Conservation (phyloP, 2,329 filamentous ascomycete species). For the Cladosporium oxysporum region DNA sequence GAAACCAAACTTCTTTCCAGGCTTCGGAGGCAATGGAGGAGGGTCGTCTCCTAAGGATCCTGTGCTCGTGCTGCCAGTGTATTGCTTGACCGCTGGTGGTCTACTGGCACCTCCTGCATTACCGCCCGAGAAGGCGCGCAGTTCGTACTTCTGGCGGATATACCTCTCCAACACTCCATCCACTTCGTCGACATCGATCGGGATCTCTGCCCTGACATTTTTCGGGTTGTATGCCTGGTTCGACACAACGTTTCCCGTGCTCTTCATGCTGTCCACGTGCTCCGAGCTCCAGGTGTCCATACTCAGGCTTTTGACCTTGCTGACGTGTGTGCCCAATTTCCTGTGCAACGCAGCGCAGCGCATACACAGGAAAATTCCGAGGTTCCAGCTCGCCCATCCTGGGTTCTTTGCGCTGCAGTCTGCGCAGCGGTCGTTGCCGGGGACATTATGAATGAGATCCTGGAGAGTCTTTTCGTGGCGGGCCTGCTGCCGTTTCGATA, state of each 20-base stretch:
- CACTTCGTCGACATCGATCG: slow-evolving; percentile 86
- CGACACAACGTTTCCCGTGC: slow-evolving; percentile 79
- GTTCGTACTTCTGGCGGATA: slow-evolving; percentile 91
- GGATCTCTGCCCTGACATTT: slow-evolving; percentile 78
- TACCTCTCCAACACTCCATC: slow-evolving; percentile 95
- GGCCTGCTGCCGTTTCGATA: slow-evolving; percentile 96
- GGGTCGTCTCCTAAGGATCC: slow-evolving; percentile 55
- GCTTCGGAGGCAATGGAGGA: slow-evolving; percentile 62
- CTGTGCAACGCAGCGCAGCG: slow-evolving; percentile 93
- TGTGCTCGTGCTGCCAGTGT: slow-evolving; percentile 57
- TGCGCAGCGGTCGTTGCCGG: slow-evolving; percentile 91
- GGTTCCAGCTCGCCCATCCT: slow-evolving; percentile 98
- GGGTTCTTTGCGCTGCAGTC: slow-evolving; percentile 92
- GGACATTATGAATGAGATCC: slow-evolving; percentile 78
- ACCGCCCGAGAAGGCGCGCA: slow-evolving; percentile 53
- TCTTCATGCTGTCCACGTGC: slow-evolving; percentile 98
- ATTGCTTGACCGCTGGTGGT: slow-evolving; percentile 46
- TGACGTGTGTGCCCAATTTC: slow-evolving; percentile 95
- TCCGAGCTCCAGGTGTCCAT: slow-evolving; percentile 98
- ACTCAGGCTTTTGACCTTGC: slow-evolving; percentile 96
- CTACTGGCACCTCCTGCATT: slow-evolving; percentile 33
- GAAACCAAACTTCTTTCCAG: slow-evolving; percentile 62
- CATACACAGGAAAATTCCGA: slow-evolving; percentile 97
- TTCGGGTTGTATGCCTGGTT: slow-evolving; percentile 90
- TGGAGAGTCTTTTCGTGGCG: slow-evolving; percentile 92